phyloP scores from a whole-genome alignment of 2,329 filamentous ascomycete species.

The Penicillium sp. region DNA sequence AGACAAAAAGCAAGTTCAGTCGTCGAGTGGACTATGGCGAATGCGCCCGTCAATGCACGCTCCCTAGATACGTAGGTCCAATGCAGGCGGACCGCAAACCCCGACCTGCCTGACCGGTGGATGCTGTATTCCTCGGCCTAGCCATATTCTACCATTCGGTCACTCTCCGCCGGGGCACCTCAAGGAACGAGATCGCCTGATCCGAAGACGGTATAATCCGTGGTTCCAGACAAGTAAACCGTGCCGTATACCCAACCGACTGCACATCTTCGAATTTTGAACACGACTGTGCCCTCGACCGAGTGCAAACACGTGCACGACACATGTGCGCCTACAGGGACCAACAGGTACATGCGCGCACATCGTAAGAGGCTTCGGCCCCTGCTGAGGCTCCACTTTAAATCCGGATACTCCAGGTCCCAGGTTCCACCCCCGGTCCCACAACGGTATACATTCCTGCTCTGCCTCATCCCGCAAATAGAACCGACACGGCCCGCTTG shows the following conservation, averaged over 20 bases:
- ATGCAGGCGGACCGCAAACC: neutral
- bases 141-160: neutral
- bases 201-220: neutral
- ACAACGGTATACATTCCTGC: neutral
- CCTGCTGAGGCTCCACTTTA: neutral
- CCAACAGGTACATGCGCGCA: neutral
- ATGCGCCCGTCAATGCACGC: too few species aligned
- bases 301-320: neutral
- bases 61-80: too few species aligned
- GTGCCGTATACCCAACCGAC: too few species aligned
- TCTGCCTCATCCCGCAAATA: neutral
- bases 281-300: neutral
- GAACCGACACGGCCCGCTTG: too few species aligned
- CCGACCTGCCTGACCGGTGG: neutral
- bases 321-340: neutral
- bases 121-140: neutral
- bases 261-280: neutral
- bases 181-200: neutral
- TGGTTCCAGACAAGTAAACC: neutral
- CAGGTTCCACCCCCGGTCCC: too few species aligned
- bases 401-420: neutral
- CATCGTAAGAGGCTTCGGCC: neutral
- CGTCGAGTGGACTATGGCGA: neutral
- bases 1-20: neutral
- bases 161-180: neutral